Base-by-base conservation (phyloP, 352 stramenopile genomes). In the Phytopythium boreale region DNA sequence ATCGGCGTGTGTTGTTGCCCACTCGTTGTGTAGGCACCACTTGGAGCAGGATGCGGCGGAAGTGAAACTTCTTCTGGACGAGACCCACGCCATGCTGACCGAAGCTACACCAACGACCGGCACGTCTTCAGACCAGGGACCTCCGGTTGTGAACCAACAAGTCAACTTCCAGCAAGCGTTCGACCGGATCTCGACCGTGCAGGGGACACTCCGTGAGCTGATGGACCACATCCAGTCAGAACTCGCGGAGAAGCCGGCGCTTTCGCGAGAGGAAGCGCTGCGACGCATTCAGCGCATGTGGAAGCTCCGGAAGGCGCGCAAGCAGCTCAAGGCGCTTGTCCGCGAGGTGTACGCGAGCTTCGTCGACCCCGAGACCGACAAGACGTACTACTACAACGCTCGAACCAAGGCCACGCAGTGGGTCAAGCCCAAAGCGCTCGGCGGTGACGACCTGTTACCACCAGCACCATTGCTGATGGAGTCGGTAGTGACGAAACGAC, bases 341-440 rank as follows among this genome's bases (percentile, higher is more conserved):
- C 76, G 65, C 24, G 83, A 77, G 14, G 74, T 91, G 27, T 95
- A 89, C 56, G 46, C 82, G 34, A 78, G 66, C 27, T 81, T 86
- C 36, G 66, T 84, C 58, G 84, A 95, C 63, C 80, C 82, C 4
- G 51, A 56, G 10, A 91, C 82, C 4, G 82, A 82, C 10, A 41
- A 82, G 62, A 86, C 74, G 36, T 93, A 93, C 64, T 95, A 93
- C 72, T 89, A 87, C 75, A 95, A 95, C 78, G 85, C 70, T 8
- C 71, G 72, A 22, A 93, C 84, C 2, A 77, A 89, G 58, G 65
- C 75, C 27, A 83, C 81, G 12, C 82, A 88, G 63, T 95, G 86
- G 86, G 76, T 63, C 6, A 90, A 90, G 31, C 84, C 84, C 31
- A 66, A 65, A 24, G 73, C 65, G 12, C 71, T 92, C 10, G 79